Evolutionary conservation across 805 yeast species (phyloP).

Genomic region (Myxozyma neglecta): DNA sequence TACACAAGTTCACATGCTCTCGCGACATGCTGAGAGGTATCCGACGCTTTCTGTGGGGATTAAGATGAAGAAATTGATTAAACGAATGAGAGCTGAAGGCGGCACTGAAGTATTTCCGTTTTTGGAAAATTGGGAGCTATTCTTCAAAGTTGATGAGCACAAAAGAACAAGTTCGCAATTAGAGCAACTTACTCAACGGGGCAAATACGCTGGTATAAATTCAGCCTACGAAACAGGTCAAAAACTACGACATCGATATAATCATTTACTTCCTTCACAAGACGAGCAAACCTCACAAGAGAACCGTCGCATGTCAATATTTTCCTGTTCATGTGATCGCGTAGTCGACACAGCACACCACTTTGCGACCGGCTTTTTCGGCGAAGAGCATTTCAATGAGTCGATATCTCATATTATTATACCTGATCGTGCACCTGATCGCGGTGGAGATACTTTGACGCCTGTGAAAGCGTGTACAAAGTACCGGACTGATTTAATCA

Average conservation of each 20-base stretch:
- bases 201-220: conserved; percentile 17
- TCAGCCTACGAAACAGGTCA: conserved; percentile 14
- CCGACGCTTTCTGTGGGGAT: conserved; percentile 24
- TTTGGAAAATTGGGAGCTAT: conserved; percentile 17
- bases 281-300: neutral
- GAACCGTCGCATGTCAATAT: conserved; percentile 14
- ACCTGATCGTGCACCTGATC: conserved; percentile 18
- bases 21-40: conserved; percentile 28
- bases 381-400: neutral
- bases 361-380: conserved; percentile 28
- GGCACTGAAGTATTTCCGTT: conserved; percentile 14
- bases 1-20: conserved; percentile 29
- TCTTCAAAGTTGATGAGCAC: conserved; percentile 20
- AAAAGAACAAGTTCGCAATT: conserved; percentile 2
- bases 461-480: conserved; percentile 25
- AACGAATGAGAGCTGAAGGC: conserved; percentile 9
- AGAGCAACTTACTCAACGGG: conserved; percentile 22
- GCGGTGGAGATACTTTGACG: conserved; percentile 31
- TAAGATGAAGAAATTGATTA: conserved; percentile 18
- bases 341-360: conserved; percentile 28
- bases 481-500: conserved; percentile 15
- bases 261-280: conserved; percentile 1
- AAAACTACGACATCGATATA: conserved; percentile 8
- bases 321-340: conserved; percentile 27
- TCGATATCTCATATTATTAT: conserved; percentile 19